These are phyloP conservation scores for Nowakowskiella sp. DNA, from an alignment of 192 early-diverging fungal species.

Conservation along the genomic window DNA sequence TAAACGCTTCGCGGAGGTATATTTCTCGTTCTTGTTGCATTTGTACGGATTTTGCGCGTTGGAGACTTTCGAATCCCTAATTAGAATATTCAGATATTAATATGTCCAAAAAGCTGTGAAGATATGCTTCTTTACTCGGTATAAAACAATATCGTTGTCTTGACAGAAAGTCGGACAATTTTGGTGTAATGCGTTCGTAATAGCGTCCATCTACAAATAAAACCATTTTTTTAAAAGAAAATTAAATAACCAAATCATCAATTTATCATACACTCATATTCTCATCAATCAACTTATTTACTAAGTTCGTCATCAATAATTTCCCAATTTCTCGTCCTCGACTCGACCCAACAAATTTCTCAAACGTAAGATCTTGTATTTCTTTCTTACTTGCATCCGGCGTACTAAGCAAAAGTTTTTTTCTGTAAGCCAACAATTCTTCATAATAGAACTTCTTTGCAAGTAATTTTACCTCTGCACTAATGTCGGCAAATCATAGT, in stretches of 20 bases:
- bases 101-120: conserved; percentile 29
- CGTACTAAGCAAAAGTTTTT: no score
- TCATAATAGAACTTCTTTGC: neutral
- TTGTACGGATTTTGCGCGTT: conserved; percentile 10
- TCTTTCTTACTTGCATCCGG: conserved; percentile 34
- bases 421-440: no score
- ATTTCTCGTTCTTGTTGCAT: conserved; percentile 12
- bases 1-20: conserved; percentile 41
- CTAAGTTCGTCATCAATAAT: conserved; percentile 55
- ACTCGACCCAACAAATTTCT: conserved; percentile 41
- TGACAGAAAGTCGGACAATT: conserved; percentile 60
- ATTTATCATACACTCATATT: conserved; percentile 12
- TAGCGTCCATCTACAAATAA: conserved; percentile 43
- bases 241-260: neutral
- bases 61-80: conserved; percentile 28
- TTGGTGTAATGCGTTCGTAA: conserved; percentile 54
- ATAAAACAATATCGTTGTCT: conserved; percentile 54
- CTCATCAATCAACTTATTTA: conserved; percentile 49
- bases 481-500: conserved; percentile 44
- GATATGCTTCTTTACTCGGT: conserved; percentile 40
- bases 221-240: no score
- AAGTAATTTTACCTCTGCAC: neutral
- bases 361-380: conserved; percentile 45
- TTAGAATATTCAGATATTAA: conserved; percentile 31
- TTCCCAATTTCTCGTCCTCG: conserved; percentile 48